phyloP scores from a whole-genome alignment of 768 basidiomycete genomes.

The Suillus paluster region DNA sequence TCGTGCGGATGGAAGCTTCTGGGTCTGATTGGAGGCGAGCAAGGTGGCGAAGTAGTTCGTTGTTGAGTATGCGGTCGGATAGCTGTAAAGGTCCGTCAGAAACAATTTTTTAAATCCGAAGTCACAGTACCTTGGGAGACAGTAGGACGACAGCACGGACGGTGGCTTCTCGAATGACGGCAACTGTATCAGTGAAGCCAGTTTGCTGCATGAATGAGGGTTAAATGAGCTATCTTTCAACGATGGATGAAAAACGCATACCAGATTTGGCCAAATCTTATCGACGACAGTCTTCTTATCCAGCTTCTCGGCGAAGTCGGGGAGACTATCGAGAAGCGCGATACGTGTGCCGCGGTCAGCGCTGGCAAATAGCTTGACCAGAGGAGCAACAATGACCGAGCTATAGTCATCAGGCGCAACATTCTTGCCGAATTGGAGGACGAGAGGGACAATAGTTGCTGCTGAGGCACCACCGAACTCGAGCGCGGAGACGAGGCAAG shows the following conservation, averaged over 20 bases:
- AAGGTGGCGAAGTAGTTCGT: constrained; percentile 90
- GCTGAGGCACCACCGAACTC: constrained; percentile 82
- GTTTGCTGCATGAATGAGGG: constrained; percentile 65
- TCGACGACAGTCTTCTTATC: constrained; percentile 86
- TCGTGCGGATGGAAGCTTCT: constrained; percentile 95
- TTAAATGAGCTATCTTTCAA: background rate
- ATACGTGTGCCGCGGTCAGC: constrained; percentile 94
- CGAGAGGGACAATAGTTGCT: constrained; percentile 71
- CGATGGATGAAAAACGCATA: constrained; percentile 33
- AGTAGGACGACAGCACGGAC: constrained; percentile 85
- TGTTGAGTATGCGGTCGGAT: constrained; percentile 91
- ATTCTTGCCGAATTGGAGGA: constrained; percentile 76
- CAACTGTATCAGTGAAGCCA: constrained; percentile 93
- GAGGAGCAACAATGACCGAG: constrained; percentile 65
- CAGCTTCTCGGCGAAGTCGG: constrained; percentile 84
- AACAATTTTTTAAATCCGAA: background rate
- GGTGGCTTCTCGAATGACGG: constrained; percentile 93
- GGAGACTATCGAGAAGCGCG: constrained; percentile 86
- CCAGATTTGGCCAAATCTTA: constrained; percentile 94
- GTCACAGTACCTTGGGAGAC: constrained; percentile 72
- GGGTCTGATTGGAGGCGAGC: constrained; percentile 92
- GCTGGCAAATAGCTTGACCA: constrained; percentile 84
- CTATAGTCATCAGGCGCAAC: constrained; percentile 74
- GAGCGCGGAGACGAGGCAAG: constrained; percentile 77
- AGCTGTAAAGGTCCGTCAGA: constrained; percentile 51